These are phyloP conservation scores for Saccharomycopsis synnaedendra DNA, from an alignment of 805 yeast species.

Conservation along the genomic window DNA sequence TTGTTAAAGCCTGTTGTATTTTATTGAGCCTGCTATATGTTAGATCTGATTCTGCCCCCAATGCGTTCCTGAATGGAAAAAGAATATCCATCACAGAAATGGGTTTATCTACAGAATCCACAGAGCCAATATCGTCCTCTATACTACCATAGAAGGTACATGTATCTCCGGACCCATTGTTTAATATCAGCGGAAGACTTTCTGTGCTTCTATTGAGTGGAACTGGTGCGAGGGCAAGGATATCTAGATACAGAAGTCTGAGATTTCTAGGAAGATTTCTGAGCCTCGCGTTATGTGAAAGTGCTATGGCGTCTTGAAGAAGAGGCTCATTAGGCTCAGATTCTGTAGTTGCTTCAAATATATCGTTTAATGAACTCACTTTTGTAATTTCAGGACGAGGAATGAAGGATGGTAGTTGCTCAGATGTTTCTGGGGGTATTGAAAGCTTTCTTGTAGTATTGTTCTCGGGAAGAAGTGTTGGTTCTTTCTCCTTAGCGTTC, in stretches of 20 bases:
- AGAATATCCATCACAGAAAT: neutral
- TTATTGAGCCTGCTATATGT: neutral
- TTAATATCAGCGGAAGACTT: too few relatives aligned
- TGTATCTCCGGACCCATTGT: too few relatives aligned
- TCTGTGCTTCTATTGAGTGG: too few relatives aligned
- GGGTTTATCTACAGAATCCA: neutral
- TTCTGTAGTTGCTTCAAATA: neutral
- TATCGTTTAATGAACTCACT: too few relatives aligned
- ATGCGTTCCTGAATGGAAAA: slow-evolving; percentile 2
- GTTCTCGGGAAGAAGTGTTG: too few relatives aligned
- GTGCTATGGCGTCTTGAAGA: neutral
- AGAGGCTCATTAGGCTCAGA: neutral
- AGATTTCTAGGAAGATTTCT: neutral
- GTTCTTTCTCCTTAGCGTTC: neutral
- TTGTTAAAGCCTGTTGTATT: slow-evolving; percentile 1
- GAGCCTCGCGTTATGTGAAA: neutral
- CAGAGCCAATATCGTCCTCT: neutral
- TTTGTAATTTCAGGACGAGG: too few relatives aligned
- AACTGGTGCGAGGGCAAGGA: neutral
- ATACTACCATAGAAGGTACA: too few relatives aligned
- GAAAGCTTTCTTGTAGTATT: too few relatives aligned
- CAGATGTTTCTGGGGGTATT: too few relatives aligned
- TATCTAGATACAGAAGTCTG: neutral
- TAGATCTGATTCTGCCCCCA: neutral
- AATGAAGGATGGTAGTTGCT: too few relatives aligned